phyloP scores from a whole-genome alignment of 1,284 basidiomycete genomes.

The Fereydounia khargensis region DNA sequence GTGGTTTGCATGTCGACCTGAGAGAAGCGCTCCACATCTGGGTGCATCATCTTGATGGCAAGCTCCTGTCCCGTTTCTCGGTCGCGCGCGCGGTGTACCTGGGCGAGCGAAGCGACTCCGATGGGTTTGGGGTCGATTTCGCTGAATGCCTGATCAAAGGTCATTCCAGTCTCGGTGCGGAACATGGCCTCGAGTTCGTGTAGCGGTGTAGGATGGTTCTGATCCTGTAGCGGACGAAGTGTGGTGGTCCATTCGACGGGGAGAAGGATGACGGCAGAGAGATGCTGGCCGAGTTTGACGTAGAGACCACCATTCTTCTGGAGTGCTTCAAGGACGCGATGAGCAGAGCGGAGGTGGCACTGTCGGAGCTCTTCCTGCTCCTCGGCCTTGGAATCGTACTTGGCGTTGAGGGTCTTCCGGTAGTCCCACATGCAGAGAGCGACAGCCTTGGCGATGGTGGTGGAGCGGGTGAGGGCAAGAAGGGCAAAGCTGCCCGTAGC shows the following conservation, averaged over 20 bases:
- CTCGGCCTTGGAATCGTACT: constrained; percentile 29
- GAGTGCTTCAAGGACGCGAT: constrained; percentile 47
- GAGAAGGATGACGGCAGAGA: constrained; percentile 69
- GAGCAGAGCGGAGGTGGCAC: constrained; percentile 54
- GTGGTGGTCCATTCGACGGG: constrained; percentile 71
- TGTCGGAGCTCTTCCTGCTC: constrained; percentile 42
- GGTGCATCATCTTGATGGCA: constrained; percentile 98
- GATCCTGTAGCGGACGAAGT: constrained; percentile 64
- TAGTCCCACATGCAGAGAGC: constrained; percentile 56
- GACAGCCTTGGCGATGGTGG: constrained; percentile 53
- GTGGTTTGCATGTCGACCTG: constrained; percentile 72
- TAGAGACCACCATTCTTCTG: constrained; percentile 81
- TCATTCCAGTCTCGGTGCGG: constrained; percentile 49
- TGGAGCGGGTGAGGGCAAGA: constrained; percentile 45
- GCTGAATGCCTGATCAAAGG: constrained; percentile 59
- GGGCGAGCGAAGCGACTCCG: constrained; percentile 87
- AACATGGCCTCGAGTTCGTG: constrained; percentile 55
- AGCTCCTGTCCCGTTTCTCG: constrained; percentile 63
- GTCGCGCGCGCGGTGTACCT: constrained; percentile 84
- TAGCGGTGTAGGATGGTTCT: constrained; percentile 54
- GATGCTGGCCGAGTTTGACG: constrained; percentile 71
- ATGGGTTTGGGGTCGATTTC: constrained; percentile 87
- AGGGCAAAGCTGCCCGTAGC: constrained; percentile 38
- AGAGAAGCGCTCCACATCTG: constrained; percentile 87
- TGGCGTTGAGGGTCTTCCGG: constrained; percentile 43